These are phyloP conservation scores for Ogataea henricii DNA, from an alignment of 805 yeast species.

Conservation along the genomic window DNA sequence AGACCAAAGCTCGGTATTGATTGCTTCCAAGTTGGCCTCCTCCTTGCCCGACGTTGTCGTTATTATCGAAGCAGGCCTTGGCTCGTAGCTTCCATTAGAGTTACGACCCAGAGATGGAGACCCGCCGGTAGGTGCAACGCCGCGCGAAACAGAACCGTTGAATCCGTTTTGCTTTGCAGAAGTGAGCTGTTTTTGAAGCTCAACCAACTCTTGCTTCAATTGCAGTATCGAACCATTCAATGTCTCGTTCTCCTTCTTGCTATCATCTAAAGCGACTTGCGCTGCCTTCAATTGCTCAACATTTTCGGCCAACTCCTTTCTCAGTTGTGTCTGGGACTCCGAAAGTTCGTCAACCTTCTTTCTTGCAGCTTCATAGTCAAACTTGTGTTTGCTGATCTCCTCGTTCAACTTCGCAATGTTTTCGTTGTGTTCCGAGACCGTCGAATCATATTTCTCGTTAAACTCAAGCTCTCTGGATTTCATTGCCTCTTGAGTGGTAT, in stretches of 20 bases:
- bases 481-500: slow-evolving; percentile 52
- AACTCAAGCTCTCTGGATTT: slow-evolving; percentile 58
- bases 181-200: slow-evolving; percentile 34
- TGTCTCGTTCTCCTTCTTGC: slow-evolving; percentile 66
- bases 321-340: slow-evolving; percentile 60
- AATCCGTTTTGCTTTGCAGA: slow-evolving; percentile 21
- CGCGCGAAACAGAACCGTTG: slow-evolving; percentile 23
- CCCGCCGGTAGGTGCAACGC: slow-evolving; percentile 31
- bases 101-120: slow-evolving; percentile 22
- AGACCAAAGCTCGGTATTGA: slow-evolving; percentile 73
- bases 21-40: slow-evolving; percentile 58
- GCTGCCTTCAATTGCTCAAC: slow-evolving; percentile 63
- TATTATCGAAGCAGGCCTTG: slow-evolving; percentile 63
- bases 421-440: slow-evolving; percentile 48
- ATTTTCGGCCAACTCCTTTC: slow-evolving; percentile 61
- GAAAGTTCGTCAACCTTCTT: slow-evolving; percentile 60
- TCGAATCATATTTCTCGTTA: slow-evolving; percentile 45
- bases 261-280: slow-evolving; percentile 56
- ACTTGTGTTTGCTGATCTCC: slow-evolving; percentile 55
- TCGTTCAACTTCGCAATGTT: slow-evolving; percentile 53
- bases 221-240: slow-evolving; percentile 62
- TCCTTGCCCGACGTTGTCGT: slow-evolving; percentile 52
- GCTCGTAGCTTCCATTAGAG: slow-evolving; percentile 41
- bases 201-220: slow-evolving; percentile 44
- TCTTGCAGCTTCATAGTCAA: slow-evolving; percentile 59